Conservation (phyloP, 306 rosid genomes). For the Cucurbita pepo region DNA sequence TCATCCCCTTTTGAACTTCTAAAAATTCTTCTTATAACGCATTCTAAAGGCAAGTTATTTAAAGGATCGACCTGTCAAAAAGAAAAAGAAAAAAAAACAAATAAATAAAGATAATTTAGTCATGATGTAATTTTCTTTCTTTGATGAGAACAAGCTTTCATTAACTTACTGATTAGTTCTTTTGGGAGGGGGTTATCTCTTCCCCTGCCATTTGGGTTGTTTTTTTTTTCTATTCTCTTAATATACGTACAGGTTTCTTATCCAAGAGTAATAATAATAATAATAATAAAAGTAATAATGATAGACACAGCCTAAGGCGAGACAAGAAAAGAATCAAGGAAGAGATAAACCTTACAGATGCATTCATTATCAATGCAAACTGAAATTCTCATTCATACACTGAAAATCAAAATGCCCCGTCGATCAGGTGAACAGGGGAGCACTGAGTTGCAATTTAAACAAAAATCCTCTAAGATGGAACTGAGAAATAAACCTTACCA, state of each 20-base stretch:
- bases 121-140: not conserved
- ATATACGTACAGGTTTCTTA: not conserved
- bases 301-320: too few relatives aligned
- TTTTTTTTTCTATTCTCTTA: not conserved
- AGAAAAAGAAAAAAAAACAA: too few relatives aligned
- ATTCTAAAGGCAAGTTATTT: slow-evolving; percentile 57
- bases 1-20: slow-evolving; percentile 61
- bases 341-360: not conserved
- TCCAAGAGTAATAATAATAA: not conserved
- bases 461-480: not conserved
- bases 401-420: not conserved
- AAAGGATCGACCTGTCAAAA: slow-evolving; percentile 66
- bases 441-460: not conserved
- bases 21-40: slow-evolving; percentile 73
- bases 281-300: too few relatives aligned
- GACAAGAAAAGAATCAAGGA: not conserved
- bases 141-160: not conserved
- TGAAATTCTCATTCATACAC: not conserved
- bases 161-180: not conserved
- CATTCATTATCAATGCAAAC: not conserved
- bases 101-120: not conserved
- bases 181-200: not conserved
- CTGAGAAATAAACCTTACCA: slow-evolving; percentile 28
- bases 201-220: not conserved
- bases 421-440: not conserved